Base-by-base conservation (phyloP, 2,329 filamentous ascomycete species). In the Leptoxyphium fumago region DNA sequence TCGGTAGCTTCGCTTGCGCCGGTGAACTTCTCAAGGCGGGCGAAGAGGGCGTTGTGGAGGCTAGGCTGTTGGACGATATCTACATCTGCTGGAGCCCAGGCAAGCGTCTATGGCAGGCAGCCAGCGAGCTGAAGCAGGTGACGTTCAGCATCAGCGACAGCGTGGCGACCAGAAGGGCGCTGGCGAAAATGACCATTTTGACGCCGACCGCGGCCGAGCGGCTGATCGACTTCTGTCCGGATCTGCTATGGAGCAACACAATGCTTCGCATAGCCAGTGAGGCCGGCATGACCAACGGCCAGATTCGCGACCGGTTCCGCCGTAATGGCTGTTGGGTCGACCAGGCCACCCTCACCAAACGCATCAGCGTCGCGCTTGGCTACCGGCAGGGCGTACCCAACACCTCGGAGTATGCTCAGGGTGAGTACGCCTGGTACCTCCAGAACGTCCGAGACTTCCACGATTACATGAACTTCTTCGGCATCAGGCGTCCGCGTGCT, bases 211-310 rank as follows among this genome's bases (percentile, higher is more conserved):
- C 59, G 14, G 59, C 57, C 11, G 55, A 60, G 43, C 57, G 58
- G 46, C 54, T 61, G 32, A 53, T 62, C 47, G 59, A 62, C 51
- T 61, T 62, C 49, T 60, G 59, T 45, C 59, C 59, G 5, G 56
- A 61, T 39, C 46, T 60, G 29, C 54, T 62, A 39, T 59, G 55
- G 54, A 52, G 55, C n/a, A 54, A 55, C 38, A 54, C 52, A 36
- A 52, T 62, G n/a, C 51, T 62, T 11, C 59, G 58, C 38, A 56
- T 62, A 21, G 48, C 52, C 28, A 52, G 52, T 39, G 59, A 62
- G 43, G 54, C 50, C 18, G 51, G 53, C 10, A 51, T 50, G 29
- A 55, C 55, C 40, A 61, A 61, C 50, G 60, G 55, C 44, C 52
- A 57, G 17, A 52, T 61, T 17, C 58, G 57, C 34, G 54, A 56